Base-by-base conservation (phyloP, 2,329 filamentous ascomycete species). In the Herpomyces periplanetae region DNA sequence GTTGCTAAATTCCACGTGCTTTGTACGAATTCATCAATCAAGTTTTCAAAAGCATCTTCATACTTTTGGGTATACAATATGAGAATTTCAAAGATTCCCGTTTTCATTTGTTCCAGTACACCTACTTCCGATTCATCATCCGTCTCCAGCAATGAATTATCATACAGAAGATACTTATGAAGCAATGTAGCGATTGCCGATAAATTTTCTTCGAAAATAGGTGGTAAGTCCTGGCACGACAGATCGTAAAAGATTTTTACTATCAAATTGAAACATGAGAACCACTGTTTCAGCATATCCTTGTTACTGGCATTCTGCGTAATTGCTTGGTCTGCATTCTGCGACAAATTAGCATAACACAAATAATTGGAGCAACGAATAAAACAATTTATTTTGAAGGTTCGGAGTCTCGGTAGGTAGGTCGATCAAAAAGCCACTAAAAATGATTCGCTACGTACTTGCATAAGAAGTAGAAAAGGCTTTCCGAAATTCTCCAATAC, bases 221-320 rank as follows among this genome's bases (percentile, higher is more conserved):
- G 73, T 8, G 80, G 71, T 29, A 96, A 51, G 37, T 96, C 80
- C 36, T 96, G 84, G 34, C 62, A 87, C n/a, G 73, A 88, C 20
- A 96, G 56, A 38, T 96, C 84, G 42, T 80, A 80, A 34, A 91
- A 58, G 18, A 96, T 58, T 44, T 85, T 85, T 29, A 88, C 49
- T 28, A 85, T 55, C 20, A 91, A 48, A 35, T 75, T 73, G 26
- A 96, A 49, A 3, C 71, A 69, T 26, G 65, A 58, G 30, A 87
- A 73, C 35, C 69, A 65, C 28, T 56, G 54, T 32, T 60, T 57
- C 17, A 96, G 48, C 8, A 48, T 53, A 3, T 51, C 52, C 31
- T 65, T 64, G 36, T 88, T 63, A 37, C 53, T 46, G 32, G 59
- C 52, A 35, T 71, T 69, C 29, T 59, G 51, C 23, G 62, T 51